phyloP scores from a whole-genome alignment of 495 filamentous ascomycete genomes.

The Penicillium silybi region DNA sequence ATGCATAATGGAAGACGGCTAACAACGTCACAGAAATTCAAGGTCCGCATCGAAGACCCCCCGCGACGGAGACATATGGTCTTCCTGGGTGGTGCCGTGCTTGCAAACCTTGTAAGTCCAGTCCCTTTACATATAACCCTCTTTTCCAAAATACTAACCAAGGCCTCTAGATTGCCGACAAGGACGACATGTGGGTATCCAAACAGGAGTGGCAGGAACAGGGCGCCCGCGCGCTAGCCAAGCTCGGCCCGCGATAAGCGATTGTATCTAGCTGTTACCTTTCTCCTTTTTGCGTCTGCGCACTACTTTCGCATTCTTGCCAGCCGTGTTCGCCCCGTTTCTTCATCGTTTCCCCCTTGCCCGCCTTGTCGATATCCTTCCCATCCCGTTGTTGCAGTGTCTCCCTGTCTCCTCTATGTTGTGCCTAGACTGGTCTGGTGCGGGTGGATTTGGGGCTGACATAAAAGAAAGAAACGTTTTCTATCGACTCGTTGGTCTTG shows the following conservation, averaged over 20 bases:
- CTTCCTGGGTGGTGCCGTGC: slow-evolving; percentile 92
- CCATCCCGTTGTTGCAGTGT: slow-evolving; percentile 15
- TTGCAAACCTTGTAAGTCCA: slow-evolving; percentile 79
- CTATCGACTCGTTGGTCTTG: slow-evolving; percentile 5
- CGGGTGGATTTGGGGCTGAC: slow-evolving; percentile 19
- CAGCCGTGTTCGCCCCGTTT: slow-evolving; percentile 16
- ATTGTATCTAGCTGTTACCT: slow-evolving; percentile 24
- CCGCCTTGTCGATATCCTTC: slow-evolving; percentile 22
- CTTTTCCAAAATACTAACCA: slow-evolving; percentile 9
- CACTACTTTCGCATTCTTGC: slow-evolving; percentile 21
- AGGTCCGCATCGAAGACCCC: slow-evolving; percentile 97
- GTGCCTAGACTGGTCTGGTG: slow-evolving; percentile 29
- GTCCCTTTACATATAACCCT: background rate
- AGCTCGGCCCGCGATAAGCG: slow-evolving; percentile 73
- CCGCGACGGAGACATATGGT: slow-evolving; percentile 97
- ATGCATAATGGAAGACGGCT: slow-evolving; percentile 4
- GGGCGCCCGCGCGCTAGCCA: slow-evolving; percentile 79
- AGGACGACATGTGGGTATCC: slow-evolving; percentile 97
- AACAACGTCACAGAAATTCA: slow-evolving; percentile 74
- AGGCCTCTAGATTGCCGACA: slow-evolving; percentile 76
- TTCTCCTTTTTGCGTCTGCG: slow-evolving; percentile 16
- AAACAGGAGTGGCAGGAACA: slow-evolving; percentile 97
- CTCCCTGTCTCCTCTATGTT: slow-evolving; percentile 22
- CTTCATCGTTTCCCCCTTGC: slow-evolving; percentile 1
- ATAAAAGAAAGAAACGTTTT: slow-evolving; percentile 22